Base-by-base conservation (phyloP, 768 basidiomycete species). In the Antrodiella citrinella region DNA sequence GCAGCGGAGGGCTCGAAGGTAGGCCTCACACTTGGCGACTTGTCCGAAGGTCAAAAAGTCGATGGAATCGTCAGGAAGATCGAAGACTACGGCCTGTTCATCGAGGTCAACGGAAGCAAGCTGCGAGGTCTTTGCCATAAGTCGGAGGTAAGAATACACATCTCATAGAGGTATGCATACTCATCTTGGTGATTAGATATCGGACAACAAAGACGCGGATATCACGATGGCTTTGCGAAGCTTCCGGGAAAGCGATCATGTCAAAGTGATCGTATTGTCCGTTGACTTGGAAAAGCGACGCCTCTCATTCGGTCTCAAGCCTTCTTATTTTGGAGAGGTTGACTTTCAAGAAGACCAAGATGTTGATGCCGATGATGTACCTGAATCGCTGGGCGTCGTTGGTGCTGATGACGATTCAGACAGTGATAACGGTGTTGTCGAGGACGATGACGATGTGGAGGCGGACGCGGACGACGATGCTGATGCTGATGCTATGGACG, bases 101-200 rank as follows among this genome's bases (percentile, higher is more conserved):
- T 99, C 51, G 80, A 84, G 62, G 85, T 98, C 30, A 78, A 86
- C n/a, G 85, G 78, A 15, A 84, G 90, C 0, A 87, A 84, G 61
- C 71, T 97, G 45, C 82, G 77, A 53, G 95, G 95, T 4, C 74
- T 99, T 10, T 99, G 95, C 65, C 95, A 98, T 65, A 93, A 92
- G 66, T 90, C 91, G 9, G 78, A 98, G 76, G 91, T 86, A 58
- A 47, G 73, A n/a, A n/a, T n/a, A n/a, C n/a, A n/a, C n/a, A n/a
- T 62, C 1, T 26, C 23, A 54, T n/a, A 44, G 26, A 35, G 38
- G 43, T 22, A 41, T 18, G 39, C n/a, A 4, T 44, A 45, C 45
- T 47, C 50, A 50, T 38, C 35, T 46, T 20, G 30, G 46, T 49
- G 18, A 45, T 12, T 45, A 96, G 92, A 74, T 98, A 40, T 88